Evolutionary conservation across 2,329 filamentous ascomycete species (phyloP).

Genomic region (Zasmidium angulare): DNA sequence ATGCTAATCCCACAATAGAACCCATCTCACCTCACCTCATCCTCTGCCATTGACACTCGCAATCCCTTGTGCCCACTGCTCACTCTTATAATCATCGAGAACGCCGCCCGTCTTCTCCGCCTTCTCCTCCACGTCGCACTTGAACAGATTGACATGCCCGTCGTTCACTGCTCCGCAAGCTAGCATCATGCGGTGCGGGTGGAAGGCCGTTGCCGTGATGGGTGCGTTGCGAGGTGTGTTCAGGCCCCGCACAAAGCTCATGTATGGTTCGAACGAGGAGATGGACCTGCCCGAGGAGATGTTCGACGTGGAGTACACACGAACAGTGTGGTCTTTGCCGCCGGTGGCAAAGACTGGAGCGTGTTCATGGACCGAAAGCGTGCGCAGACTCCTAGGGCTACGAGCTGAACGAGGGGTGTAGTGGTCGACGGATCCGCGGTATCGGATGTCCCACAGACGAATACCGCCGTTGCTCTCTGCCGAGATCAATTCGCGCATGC

Average conservation of each 20-base stretch:
- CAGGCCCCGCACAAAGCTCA: slow-evolving; percentile 50
- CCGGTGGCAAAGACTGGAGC: slow-evolving; percentile 94
- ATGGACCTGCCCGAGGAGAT: slow-evolving; percentile 57
- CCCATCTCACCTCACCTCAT: too few species aligned
- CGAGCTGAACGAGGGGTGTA: slow-evolving; percentile 48
- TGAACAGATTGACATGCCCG: slow-evolving; percentile 84
- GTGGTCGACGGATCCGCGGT: slow-evolving; percentile 42
- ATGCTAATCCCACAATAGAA: background rate
- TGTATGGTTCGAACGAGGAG: slow-evolving; percentile 79
- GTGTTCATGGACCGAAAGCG: slow-evolving; percentile 91
- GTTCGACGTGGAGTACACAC: slow-evolving; percentile 79
- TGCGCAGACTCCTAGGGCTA: slow-evolving; percentile 57
- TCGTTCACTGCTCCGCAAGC: slow-evolving; percentile 85
- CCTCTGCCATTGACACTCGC: too few species aligned
- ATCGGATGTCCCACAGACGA: slow-evolving; percentile 92
- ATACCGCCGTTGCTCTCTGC: slow-evolving; percentile 92
- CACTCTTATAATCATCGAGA: background rate
- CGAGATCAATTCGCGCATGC: slow-evolving; percentile 84
- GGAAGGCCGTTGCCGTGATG: slow-evolving; percentile 88
- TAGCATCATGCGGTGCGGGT: slow-evolving; percentile 89
- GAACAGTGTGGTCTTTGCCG: slow-evolving; percentile 82
- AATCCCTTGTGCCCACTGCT: background rate
- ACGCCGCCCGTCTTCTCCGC: slow-evolving; percentile 14
- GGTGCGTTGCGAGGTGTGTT: slow-evolving; percentile 58
- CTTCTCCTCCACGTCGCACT: slow-evolving; percentile 31